A percentile compares a stretch with the other conserved stretches of the same genome.
phyloP scores from a whole-genome alignment of 352 stramenopile genomes.

The Phytopythium oedochilum region DNA sequence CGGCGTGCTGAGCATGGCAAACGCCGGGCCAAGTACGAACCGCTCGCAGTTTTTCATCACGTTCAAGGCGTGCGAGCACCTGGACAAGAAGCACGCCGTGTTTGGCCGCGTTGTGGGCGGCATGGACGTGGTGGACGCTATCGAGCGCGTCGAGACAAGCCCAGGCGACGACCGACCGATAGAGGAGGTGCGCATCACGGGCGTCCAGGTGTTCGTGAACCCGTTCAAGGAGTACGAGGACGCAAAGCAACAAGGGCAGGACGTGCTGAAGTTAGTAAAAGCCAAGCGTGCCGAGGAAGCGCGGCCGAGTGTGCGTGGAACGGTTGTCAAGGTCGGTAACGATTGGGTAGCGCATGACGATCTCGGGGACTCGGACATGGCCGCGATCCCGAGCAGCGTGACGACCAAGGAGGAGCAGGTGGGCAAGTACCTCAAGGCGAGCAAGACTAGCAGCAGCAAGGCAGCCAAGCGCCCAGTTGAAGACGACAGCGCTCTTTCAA shows the following conservation, averaged over 20 bases:
- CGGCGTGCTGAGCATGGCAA: conserved; percentile 97
- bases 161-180: conserved; percentile 70
- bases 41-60: conserved; percentile 99
- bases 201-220: conserved; percentile 82
- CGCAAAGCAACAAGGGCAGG: conserved; percentile 42
- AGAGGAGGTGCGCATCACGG: conserved; percentile 79
- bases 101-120: conserved; percentile 95
- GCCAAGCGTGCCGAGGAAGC: conserved; percentile 46
- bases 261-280: conserved; percentile 50
- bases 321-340: conserved; percentile 72
- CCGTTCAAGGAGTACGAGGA: conserved; percentile 87
- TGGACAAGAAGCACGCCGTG: conserved; percentile 98
- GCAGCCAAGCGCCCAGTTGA: conserved; percentile 17
- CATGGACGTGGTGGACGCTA: conserved; percentile 73
- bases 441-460: conserved; percentile 9
- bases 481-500: not conserved
- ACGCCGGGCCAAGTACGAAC: conserved; percentile 94
- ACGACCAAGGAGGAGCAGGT: conserved; percentile 45
- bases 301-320: conserved; percentile 47
- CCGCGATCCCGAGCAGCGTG: conserved; percentile 36
- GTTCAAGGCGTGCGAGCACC: conserved; percentile 92
- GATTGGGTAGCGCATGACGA: conserved; percentile 83
- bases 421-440: conserved; percentile 62
- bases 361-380: conserved; percentile 43
- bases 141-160: conserved; percentile 75